Conservation (phyloP, 345 rosid species). For the Salix brachista region DNA sequence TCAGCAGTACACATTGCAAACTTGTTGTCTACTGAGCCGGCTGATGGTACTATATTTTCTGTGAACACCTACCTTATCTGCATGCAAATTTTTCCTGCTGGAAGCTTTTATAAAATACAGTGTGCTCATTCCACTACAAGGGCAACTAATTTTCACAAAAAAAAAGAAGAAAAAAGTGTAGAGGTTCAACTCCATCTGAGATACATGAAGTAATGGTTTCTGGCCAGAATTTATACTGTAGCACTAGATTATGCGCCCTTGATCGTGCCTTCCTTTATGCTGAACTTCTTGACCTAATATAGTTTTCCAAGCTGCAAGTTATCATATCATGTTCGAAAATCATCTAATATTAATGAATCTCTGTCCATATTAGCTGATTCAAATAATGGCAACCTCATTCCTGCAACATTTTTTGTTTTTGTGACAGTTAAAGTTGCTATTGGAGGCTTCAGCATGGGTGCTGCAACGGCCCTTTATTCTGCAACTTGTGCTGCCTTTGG, state of each 20-base stretch:
- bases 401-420: background rate
- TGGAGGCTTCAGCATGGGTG: constrained; percentile 38
- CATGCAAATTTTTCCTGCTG: background rate
- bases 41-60: constrained; percentile 22
- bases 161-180: background rate
- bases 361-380: background rate
- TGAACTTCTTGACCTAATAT: background rate
- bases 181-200: background rate
- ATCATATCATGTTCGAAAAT: background rate
- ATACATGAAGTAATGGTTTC: background rate
- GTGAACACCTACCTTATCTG: background rate
- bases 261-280: background rate
- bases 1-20: constrained; percentile 37
- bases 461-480: constrained; percentile 30
- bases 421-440: constrained; percentile 31
- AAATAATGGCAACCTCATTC: background rate
- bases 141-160: background rate
- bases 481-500: constrained; percentile 30
- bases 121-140: background rate
- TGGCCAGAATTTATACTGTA: background rate
- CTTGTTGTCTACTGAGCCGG: constrained; percentile 32
- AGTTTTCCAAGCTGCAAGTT: background rate
- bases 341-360: background rate
- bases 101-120: background rate
- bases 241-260: background rate